Evolutionary conservation across 805 yeast species (phyloP).

Genomic region (Pichia rugopelliculosa): DNA sequence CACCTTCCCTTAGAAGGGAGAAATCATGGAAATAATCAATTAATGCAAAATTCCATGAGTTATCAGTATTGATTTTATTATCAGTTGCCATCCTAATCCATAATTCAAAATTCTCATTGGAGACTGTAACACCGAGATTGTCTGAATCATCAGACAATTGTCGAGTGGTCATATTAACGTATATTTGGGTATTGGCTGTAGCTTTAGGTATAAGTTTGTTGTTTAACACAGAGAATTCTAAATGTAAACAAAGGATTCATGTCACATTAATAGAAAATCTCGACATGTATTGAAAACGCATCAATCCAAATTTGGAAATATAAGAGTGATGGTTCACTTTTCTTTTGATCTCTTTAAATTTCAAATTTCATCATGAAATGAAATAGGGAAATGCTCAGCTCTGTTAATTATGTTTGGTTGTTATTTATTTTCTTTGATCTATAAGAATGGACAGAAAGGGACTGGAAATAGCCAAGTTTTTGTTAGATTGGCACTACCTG

Average conservation of each 20-base stretch:
- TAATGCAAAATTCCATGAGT: slow-evolving; percentile 85
- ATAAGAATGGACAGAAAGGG: slow-evolving; percentile 25
- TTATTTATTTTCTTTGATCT: not conserved
- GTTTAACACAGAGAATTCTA: not conserved
- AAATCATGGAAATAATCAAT: slow-evolving; percentile 89
- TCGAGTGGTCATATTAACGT: not conserved
- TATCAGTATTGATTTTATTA: slow-evolving; percentile 74
- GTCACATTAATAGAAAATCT: not conserved
- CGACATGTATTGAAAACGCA: not conserved
- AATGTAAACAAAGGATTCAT: not conserved
- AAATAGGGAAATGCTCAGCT: slow-evolving; percentile 1
- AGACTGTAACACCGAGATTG: slow-evolving; percentile 10
- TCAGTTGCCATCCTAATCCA: slow-evolving; percentile 82
- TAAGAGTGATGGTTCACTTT: not conserved
- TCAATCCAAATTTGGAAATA: not conserved
- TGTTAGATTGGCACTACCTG: slow-evolving; percentile 26
- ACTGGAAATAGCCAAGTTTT: slow-evolving; percentile 23
- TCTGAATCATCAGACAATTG: not conserved
- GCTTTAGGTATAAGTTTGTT: not conserved
- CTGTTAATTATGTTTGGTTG: not conserved
- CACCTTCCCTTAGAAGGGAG: slow-evolving; percentile 65
- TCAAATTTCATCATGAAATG: not conserved
- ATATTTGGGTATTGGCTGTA: not conserved
- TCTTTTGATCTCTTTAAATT: not conserved
- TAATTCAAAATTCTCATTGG: slow-evolving; percentile 53